phyloP scores from a whole-genome alignment of 768 basidiomycete species.

The Pleurotus tuber-regium region DNA sequence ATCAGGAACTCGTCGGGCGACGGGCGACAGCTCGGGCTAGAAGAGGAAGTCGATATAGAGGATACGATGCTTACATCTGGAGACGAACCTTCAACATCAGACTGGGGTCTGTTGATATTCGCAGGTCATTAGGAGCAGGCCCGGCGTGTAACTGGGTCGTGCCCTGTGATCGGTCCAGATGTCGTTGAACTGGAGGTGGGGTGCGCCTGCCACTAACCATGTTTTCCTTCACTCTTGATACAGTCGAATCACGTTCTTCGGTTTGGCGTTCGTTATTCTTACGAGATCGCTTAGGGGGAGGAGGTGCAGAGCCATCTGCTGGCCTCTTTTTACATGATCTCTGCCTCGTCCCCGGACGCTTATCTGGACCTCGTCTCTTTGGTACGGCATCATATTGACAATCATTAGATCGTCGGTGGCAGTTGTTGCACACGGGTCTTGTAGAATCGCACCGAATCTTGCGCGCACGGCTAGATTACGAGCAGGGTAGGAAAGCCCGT shows the following conservation, averaged over 20 bases:
- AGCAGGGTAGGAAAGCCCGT: slow-evolving; percentile 29
- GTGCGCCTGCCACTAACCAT: slow-evolving; percentile 27
- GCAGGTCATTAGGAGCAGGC: slow-evolving; percentile 25
- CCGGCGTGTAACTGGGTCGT: slow-evolving; percentile 10
- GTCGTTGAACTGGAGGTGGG: slow-evolving; percentile 19
- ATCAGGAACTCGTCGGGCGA: slow-evolving; percentile 27
- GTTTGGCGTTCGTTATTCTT: slow-evolving; percentile 26
- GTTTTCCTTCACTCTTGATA: slow-evolving; percentile 38
- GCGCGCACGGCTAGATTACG: slow-evolving; percentile 62
- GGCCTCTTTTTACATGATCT: slow-evolving; percentile 83
- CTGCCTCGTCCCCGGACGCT: slow-evolving; percentile 80
- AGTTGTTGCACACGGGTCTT: slow-evolving; percentile 79
- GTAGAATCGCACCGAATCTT: slow-evolving; percentile 88
- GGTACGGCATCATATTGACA: slow-evolving; percentile 81
- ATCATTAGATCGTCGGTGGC: slow-evolving; percentile 69
- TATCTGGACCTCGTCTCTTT: slow-evolving; percentile 84
- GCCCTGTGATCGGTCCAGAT: slow-evolving; percentile 23
- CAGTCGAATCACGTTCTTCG: slow-evolving; percentile 30
- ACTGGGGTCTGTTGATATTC: slow-evolving; percentile 25
- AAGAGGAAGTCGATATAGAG: slow-evolving; percentile 6
- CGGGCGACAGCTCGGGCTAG: slow-evolving; percentile 29
- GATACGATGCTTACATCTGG: not conserved
- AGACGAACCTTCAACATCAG: slow-evolving; percentile 24
- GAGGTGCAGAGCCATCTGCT: slow-evolving; percentile 47
- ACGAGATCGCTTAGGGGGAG: slow-evolving; percentile 53